Conservation (phyloP, 768 basidiomycete genomes). For the Melanogaster broomeanus region DNA sequence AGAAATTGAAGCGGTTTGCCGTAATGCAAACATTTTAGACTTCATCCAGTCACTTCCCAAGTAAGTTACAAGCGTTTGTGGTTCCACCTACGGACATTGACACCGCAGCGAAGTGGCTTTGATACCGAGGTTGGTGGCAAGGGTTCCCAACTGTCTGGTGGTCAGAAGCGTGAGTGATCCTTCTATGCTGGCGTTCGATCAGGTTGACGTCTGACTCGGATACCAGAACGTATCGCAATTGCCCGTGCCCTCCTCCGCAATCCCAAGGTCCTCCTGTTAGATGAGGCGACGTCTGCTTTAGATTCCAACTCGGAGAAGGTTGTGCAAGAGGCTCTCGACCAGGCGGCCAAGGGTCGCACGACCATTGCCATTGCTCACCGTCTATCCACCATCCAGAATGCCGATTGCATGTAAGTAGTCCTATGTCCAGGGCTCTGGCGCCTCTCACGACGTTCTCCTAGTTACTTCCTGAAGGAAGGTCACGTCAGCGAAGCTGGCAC, state of each 20-base stretch:
- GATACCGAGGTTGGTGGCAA: constrained; percentile 92
- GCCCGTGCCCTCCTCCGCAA: constrained; percentile 90
- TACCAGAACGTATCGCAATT: constrained; percentile 74
- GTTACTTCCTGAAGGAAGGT: constrained; percentile 90
- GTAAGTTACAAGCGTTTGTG: constrained; percentile 42
- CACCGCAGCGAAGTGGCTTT: constrained; percentile 62
- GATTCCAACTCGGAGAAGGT: constrained; percentile 93
- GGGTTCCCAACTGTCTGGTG: constrained; percentile 86
- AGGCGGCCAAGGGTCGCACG: constrained; percentile 88
- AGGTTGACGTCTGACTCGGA: not conserved
- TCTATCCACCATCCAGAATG: constrained; percentile 90
- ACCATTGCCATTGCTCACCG: constrained; percentile 96
- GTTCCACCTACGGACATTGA: constrained; percentile 6
- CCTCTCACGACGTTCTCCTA: constrained; percentile 27
- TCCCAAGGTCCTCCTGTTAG: constrained; percentile 84
- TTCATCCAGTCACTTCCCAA: constrained; percentile 85
- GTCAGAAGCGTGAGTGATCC: constrained; percentile 69
- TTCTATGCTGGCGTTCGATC: not conserved
- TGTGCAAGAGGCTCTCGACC: constrained; percentile 92
- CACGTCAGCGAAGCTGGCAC: constrained; percentile 83
- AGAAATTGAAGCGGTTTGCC: constrained; percentile 84
- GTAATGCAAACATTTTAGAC: constrained; percentile 89
- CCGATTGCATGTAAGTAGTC: constrained; percentile 74
- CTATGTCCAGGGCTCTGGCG: not conserved
- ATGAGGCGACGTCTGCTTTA: constrained; percentile 90